Conservation (phyloP, 2,329 filamentous ascomycete species). For the Talaromyces sp. region DNA sequence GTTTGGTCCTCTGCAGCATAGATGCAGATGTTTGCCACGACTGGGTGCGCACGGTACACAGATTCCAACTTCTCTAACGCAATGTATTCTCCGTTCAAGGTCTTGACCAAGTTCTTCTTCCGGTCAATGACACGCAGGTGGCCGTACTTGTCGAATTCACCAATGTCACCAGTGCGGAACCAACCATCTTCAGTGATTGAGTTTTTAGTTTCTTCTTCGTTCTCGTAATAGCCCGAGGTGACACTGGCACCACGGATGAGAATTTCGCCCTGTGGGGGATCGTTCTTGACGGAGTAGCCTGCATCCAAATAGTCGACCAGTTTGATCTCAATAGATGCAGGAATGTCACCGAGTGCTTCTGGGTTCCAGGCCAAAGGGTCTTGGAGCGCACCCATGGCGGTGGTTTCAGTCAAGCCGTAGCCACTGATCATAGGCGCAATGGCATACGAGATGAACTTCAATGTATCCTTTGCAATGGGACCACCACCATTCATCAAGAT, state of each 20-base stretch:
- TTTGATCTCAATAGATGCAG: slow-evolving; percentile 79
- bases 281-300: slow-evolving; percentile 73
- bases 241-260: slow-evolving; percentile 78
- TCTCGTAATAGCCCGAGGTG: slow-evolving; percentile 74
- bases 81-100: slow-evolving; percentile 92
- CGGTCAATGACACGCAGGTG: slow-evolving; percentile 87
- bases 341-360: slow-evolving; percentile 71
- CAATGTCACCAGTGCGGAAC: slow-evolving; percentile 97
- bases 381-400: slow-evolving; percentile 57
- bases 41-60: slow-evolving; percentile 75
- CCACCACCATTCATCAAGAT: slow-evolving; percentile 94
- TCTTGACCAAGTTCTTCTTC: slow-evolving; percentile 98
- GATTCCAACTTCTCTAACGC: slow-evolving; percentile 94
- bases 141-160: slow-evolving; percentile 76
- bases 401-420: slow-evolving; percentile 93
- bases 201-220: slow-evolving; percentile 78
- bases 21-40: slow-evolving; percentile 82
- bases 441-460: slow-evolving; percentile 85
- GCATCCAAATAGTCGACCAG: slow-evolving; percentile 86
- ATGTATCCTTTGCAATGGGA: slow-evolving; percentile 81
- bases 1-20: slow-evolving; percentile 72
- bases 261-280: slow-evolving; percentile 85
- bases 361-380: slow-evolving; percentile 83
- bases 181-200: slow-evolving; percentile 79
- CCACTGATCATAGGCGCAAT: slow-evolving; percentile 92